Evolutionary conservation across 768 basidiomycete species (phyloP), one percentile per base, ranked within the genome.

Genomic region (Lactarius evosmus): DNA sequence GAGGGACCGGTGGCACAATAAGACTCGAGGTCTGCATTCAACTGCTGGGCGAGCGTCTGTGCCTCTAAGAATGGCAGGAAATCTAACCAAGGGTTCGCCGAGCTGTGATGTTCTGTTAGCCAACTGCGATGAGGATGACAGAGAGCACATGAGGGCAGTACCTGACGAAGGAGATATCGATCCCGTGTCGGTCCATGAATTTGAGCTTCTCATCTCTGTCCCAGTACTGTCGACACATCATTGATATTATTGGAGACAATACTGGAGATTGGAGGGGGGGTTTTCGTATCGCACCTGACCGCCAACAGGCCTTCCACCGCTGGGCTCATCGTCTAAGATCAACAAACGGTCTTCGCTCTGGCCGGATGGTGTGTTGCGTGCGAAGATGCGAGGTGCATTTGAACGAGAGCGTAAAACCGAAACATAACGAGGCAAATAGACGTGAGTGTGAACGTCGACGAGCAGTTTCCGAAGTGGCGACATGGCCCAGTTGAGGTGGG

Each of bases 41-140:
- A 78, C 56, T 87, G 81, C n/a, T 72, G 74, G 0, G 92, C 91
- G 19, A 94, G 80, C 14, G 72, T 71, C 55, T 82, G 78, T 9
- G 93, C 93, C 49, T 87, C 82, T 29, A 82, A 71, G 11, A 89
- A 82, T 5, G 87, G 74, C 27, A 95, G 81, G 71, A 94, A 95
- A 74, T 95, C 93, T 38, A 95, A 83, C 93, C 93, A 95, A 9
- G 93, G 93, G 70, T 95, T 95, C 30, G 93, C 93, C 29, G 89
- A 83, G 72, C 91, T 92, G 69, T 51, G 56, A 60, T n/a, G 29
- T 1, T 14, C 6, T 63, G 14, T 52, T 25, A 56, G n/a, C 57
- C 62, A 33, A 64, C 40, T 30, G 53, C 58, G 22, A 36, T 67
- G 49, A 61, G 49, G 34, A 34, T 3, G 19, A 7, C n/a, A 12